Percentiles rank a stretch among this genome's conserved stretches.
Conservation (phyloP, 495 filamentous ascomycete species). For the Lepraria neglecta region DNA sequence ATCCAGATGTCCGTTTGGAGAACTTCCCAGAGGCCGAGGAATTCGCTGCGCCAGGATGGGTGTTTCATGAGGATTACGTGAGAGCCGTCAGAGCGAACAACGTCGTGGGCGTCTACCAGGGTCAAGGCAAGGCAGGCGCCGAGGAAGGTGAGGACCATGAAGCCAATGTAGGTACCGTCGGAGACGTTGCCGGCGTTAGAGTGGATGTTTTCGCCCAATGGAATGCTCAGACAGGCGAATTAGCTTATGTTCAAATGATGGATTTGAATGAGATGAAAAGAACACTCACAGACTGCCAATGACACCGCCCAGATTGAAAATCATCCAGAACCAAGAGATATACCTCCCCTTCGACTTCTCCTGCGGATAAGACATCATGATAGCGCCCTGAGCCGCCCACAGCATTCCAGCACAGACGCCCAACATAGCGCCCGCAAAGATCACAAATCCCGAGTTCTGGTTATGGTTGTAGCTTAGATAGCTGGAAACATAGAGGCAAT, state of each 20-base stretch:
- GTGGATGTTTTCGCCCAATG: conserved; percentile 44
- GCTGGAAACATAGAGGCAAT: conserved; percentile 42
- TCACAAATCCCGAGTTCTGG: conserved; percentile 64
- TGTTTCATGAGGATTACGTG: conserved; percentile 76
- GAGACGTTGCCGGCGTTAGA: conserved; percentile 37
- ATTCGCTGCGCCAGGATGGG: conserved; percentile 55
- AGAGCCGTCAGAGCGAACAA: conserved; percentile 71
- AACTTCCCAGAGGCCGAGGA: conserved; percentile 40
- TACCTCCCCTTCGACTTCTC: conserved; percentile 45
- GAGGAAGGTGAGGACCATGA: conserved; percentile 44
- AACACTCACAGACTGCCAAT: conserved; percentile 44
- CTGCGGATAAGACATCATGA: conserved; percentile 49
- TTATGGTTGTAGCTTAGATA: conserved; percentile 62
- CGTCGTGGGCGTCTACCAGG: conserved; percentile 53
- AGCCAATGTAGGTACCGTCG: conserved; percentile 48
- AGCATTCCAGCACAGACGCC: conserved; percentile 46
- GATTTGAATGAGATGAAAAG: too few species aligned
- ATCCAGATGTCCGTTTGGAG: conserved; percentile 37
- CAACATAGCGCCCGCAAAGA: conserved; percentile 52
- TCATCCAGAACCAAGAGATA: conserved; percentile 49
- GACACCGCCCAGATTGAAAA: conserved; percentile 49
- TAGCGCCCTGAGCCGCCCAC: conserved; percentile 48
- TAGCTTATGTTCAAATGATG: not conserved
- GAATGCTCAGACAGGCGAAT: conserved; percentile 40
- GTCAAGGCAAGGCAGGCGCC: conserved; percentile 55